A percentile compares a stretch with the other conserved stretches of the same genome.
These are phyloP conservation scores for Biscutella laevigata DNA, from an alignment of 441 rosid species.

Conservation along the genomic window DNA sequence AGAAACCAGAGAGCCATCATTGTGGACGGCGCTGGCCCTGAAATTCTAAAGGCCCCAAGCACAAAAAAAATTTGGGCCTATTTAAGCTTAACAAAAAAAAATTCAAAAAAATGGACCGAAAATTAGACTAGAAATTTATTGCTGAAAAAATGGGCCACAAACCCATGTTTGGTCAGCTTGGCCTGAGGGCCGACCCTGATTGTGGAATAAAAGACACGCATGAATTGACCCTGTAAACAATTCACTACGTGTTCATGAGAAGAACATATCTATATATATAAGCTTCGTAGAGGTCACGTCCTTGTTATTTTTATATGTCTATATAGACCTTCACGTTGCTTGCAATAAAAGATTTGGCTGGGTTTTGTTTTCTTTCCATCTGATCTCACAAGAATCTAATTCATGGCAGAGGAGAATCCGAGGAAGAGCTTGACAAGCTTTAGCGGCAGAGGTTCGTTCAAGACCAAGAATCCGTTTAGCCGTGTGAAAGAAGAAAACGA, in stretches of 20 bases:
- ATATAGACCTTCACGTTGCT: background rate
- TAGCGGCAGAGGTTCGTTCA: constrained; percentile 16
- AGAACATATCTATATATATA: constrained; percentile 2
- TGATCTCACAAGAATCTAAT: background rate
- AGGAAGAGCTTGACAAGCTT: constrained; percentile 14
- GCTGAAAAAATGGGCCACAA: too few relatives aligned
- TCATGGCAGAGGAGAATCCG: constrained; percentile 21
- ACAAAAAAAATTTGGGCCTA: too few relatives aligned
- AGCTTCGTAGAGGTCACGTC: constrained; percentile 23
- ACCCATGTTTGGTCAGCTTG: too few relatives aligned
- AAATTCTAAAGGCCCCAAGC: too few relatives aligned
- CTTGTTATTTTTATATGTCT: constrained; percentile 4
- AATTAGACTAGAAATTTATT: too few relatives aligned
- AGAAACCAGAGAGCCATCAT: constrained; percentile 15
- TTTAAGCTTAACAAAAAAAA: too few relatives aligned
- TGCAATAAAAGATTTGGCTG: constrained; percentile 1
- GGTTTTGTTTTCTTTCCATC: background rate
- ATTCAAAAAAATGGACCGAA: too few relatives aligned
- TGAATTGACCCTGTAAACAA: constrained; percentile 18
- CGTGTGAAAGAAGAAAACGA: constrained; percentile 14
- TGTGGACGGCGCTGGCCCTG: too few relatives aligned
- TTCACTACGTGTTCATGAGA: constrained; percentile 12
- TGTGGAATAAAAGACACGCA: constrained; percentile 13
- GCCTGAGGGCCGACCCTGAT: too few relatives aligned
- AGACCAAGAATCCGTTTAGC: constrained; percentile 21